Conservation (phyloP, 192 early-diverging fungal species). For the Gigaspora rosea region DNA sequence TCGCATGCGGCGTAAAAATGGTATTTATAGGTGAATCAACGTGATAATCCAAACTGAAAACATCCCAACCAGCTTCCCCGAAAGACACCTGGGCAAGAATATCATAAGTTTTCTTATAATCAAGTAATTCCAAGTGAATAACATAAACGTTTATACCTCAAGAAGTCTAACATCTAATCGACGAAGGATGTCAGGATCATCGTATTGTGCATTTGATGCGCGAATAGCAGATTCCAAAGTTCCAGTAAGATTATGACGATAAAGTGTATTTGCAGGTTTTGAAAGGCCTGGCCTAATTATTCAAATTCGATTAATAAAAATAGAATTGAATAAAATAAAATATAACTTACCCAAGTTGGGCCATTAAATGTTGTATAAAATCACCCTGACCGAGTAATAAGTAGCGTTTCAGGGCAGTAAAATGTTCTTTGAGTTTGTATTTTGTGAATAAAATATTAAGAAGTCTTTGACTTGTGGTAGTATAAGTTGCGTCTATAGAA, state of each 20-base stretch:
- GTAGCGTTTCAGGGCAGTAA: conserved; percentile 85
- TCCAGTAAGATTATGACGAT: conserved; percentile 89
- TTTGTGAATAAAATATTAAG: conserved; percentile 74
- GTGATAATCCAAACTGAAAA: conserved; percentile 88
- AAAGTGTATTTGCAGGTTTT: conserved; percentile 72
- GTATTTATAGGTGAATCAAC: conserved; percentile 82
- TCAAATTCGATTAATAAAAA: not conserved
- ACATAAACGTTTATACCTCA: conserved; percentile 46
- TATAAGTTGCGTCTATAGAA: conserved; percentile 72
- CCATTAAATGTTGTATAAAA: conserved; percentile 89
- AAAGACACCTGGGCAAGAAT: conserved; percentile 38
- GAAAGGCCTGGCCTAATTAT: conserved; percentile 50
- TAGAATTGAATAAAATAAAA: not conserved
- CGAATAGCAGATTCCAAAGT: conserved; percentile 81
- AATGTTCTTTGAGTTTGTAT: conserved; percentile 83
- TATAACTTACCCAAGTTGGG: conserved; percentile 68
- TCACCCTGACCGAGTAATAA: conserved; percentile 93
- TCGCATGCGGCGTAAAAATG: conserved; percentile 69
- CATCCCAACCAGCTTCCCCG: conserved; percentile 86
- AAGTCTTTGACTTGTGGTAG: conserved; percentile 73
- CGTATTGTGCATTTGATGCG: conserved; percentile 87
- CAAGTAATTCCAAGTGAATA: not conserved
- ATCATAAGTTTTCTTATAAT: not conserved
- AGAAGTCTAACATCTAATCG: conserved; percentile 79
- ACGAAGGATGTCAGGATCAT: conserved; percentile 72